Base-by-base conservation (phyloP, 768 basidiomycete species). In the Collybiopsis confluens region DNA sequence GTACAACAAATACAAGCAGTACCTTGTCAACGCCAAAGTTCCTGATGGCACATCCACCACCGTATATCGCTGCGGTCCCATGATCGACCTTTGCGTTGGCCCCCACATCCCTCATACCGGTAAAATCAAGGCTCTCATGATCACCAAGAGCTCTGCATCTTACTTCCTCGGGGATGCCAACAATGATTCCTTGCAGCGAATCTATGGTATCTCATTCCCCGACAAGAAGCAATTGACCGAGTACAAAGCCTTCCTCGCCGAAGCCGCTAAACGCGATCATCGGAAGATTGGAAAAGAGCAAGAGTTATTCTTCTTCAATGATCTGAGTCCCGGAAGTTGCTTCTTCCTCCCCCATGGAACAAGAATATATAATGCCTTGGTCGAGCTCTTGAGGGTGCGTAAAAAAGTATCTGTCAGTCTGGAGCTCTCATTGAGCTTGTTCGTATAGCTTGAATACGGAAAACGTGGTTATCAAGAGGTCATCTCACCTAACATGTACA, bases 1-100 rank as follows among this genome's bases (percentile, higher is more conserved):
- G 95, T 99, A 98, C 73, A 99, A 98, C 79, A 94, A 92, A 69
- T 99, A 96, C 76, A 99, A 99, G 75, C 83, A 86, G 61, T 88
- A 98, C 68, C 81, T 98, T 64, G 98, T 99, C 64, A 83, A 97
- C 67, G 83, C 85, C 61, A 98, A 98, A 74, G 86, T 99, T 54
- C 90, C 92, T 9, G 96, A 99, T 69, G 96, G 95, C 58, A 88
- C 92, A 9, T 92, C 90, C 47, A 95, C 97, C 41, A 99, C 97
- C 9, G 94, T 99, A 16, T 99, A 98, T 73, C 90, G 96, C 47
- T 98, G 97, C 67, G 97, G 97, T 30, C 95, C 97, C 37, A 93
- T 99, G 88, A 85, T 99, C 53, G 97, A 99, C 71, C 79, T 99
- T 35, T 99, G 97, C 64, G 78, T 95, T 35, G 97, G 97, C 28